These are phyloP conservation scores for Panicum virgatum DNA, from an alignment of 202 grass and related monocot genomes.

Conservation along the genomic window DNA sequence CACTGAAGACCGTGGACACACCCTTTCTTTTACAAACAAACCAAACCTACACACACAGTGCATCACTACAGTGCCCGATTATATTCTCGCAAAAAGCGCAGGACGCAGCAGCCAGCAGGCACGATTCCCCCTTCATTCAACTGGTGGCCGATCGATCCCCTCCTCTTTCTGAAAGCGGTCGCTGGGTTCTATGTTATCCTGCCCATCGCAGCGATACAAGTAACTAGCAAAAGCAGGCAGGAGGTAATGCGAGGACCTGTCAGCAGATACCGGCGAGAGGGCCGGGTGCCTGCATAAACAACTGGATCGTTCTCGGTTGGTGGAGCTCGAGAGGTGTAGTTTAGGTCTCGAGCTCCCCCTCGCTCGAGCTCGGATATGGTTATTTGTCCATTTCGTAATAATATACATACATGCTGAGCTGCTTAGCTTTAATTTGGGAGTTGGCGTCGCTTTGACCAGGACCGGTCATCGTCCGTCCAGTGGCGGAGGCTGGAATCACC, in stretches of 20 bases:
- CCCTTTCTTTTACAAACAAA: neutral
- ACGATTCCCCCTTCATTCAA: constrained; percentile 10
- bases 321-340: constrained; percentile 40
- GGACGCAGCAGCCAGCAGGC: neutral
- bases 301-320: neutral
- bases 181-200: constrained; percentile 1
- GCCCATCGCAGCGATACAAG: neutral
- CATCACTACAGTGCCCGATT: neutral
- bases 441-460: constrained; percentile 43
- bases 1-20: neutral
- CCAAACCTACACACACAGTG: neutral
- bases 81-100: constrained; percentile 25
- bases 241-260: neutral
- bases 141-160: neutral
- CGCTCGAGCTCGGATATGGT: constrained; percentile 27
- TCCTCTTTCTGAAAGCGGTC: neutral
- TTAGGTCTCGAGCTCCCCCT: constrained; percentile 17
- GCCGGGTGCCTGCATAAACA: neutral
- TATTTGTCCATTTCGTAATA: neutral
- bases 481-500: no score
- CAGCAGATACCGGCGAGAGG: constrained; percentile 20
- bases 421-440: constrained; percentile 46
- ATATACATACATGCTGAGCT: neutral
- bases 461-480: no score
- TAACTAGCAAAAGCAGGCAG: neutral